A percentile compares a stretch with the other conserved stretches of the same genome.
Conservation (phyloP, 768 basidiomycete species). For the Neoboletus subvelutipes region DNA sequence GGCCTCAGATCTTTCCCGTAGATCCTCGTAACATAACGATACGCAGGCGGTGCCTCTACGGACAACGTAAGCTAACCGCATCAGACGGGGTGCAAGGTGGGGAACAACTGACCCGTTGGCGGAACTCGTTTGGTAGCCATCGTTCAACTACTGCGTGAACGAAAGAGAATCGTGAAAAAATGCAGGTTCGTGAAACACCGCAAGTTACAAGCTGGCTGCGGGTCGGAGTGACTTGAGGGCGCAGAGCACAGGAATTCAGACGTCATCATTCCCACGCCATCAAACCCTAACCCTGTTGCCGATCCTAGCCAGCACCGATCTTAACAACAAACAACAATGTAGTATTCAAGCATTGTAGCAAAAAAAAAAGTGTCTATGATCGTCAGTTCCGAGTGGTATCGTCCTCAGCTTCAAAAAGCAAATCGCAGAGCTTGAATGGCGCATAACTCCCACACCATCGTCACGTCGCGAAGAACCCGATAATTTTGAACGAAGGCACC, state of each 20-base stretch:
- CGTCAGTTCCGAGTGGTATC: not conserved
- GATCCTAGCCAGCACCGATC: too few relatives aligned
- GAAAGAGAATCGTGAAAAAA: not conserved
- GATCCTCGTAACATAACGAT: slow-evolving; percentile 55
- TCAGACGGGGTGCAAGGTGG: not conserved
- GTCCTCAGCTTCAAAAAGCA: not conserved
- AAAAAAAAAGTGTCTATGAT: slow-evolving; percentile 1
- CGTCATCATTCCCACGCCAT: slow-evolving; percentile 29
- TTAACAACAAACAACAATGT: too few relatives aligned
- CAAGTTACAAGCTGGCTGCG: too few relatives aligned
- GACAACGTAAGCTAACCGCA: not conserved
- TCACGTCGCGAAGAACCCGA: slow-evolving; percentile 85
- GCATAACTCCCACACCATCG: not conserved
- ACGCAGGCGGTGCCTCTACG: slow-evolving; percentile 50
- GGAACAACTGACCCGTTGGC: slow-evolving; percentile 11
- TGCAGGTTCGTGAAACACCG: too few relatives aligned
- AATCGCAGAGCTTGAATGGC: not conserved
- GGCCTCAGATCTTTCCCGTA: slow-evolving; percentile 63
- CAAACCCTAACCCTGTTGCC: not conserved
- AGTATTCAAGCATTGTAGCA: not conserved
- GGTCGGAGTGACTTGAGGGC: not conserved
- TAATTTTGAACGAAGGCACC: slow-evolving; percentile 83
- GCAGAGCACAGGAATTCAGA: slow-evolving; percentile 6
- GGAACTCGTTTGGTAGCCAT: slow-evolving; percentile 20
- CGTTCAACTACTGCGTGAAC: not conserved